Conservation (phyloP, 2,329 filamentous ascomycete species). For the Pestalotiopsis sp. region DNA sequence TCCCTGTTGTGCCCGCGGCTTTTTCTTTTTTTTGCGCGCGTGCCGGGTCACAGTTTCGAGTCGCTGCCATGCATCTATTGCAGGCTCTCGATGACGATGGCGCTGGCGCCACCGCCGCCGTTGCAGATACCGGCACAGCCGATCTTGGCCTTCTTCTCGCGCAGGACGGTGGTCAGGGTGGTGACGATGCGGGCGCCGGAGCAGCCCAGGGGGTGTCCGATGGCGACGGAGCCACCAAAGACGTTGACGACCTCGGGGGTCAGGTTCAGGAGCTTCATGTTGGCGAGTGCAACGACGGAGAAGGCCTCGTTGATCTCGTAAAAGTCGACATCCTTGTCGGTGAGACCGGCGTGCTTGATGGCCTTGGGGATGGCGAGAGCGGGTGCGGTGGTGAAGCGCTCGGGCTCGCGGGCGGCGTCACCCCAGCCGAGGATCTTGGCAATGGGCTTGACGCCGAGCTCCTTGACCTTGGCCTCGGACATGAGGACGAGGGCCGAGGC, state of each 20-base stretch:
- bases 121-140: slow-evolving; percentile 97
- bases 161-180: slow-evolving; percentile 85
- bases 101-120: slow-evolving; percentile 92
- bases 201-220: slow-evolving; percentile 92
- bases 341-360: slow-evolving; percentile 88
- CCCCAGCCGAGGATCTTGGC: slow-evolving; percentile 98
- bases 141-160: slow-evolving; percentile 90
- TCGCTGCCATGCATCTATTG: slow-evolving; percentile 41
- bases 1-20: not conserved
- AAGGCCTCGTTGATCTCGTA: slow-evolving; percentile 99
- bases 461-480: slow-evolving; percentile 91
- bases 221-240: slow-evolving; percentile 91
- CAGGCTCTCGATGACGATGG: slow-evolving; percentile 83
- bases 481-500: slow-evolving; percentile 91
- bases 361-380: slow-evolving; percentile 96
- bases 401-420: slow-evolving; percentile 87
- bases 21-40: not conserved
- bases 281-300: slow-evolving; percentile 92
- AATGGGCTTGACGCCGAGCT: slow-evolving; percentile 86
- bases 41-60: slow-evolving; percentile 1
- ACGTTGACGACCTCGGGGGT: slow-evolving; percentile 89
- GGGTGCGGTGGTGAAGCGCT: slow-evolving; percentile 94
- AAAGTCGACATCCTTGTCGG: slow-evolving; percentile 78
- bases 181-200: slow-evolving; percentile 93
- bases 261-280: slow-evolving; percentile 87